Base-by-base conservation (phyloP, 345 rosid genomes). In the Chamaenerion angustifolium region DNA sequence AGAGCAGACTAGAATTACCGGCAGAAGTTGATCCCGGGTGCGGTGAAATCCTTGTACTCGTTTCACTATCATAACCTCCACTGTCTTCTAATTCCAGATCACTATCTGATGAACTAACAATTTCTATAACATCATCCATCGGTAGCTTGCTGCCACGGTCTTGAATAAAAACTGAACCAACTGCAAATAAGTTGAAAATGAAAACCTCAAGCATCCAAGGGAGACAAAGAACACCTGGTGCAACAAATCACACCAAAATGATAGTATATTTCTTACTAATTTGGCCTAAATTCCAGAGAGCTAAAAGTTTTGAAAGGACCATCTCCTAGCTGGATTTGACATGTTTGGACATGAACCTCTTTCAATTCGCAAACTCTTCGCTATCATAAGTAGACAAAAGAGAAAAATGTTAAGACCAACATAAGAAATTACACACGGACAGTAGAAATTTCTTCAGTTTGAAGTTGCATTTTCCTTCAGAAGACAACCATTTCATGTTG, bases 71-170 rank as follows among this genome's bases (percentile, higher is more conserved):
- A 54, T 31, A 16, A 18, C 58, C 61, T 46, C 47, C 27, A 57
- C 50, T 46, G 25, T 77, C 72, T 47, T 68, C 80, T 16, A 74
- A 45, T 55, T 76, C 88, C 2, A 54, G 52, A 6, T 85, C 95
- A 62, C 90, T 82, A 56, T 89, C 95, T 56, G 92, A 79, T 15
- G 95, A 89, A 70, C 94, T 85, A 40, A 31, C 0, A 31, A 86
- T 83, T 46, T 81, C 81, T 68, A 89, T 89, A 51, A 78, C 68
- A 35, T 58, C 58, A 35, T 58, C 58, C 52, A 54, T 60, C 4
- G 11, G 13, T 9, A 27, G 40, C 25, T 56, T 8, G 65, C 62
- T 51, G 70, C 75, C 70, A 72, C 64, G 54, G 42, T 46, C 55
- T 55, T 50, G 16, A 47, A 16, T 43, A 59, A 53, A 55, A 31